A percentile compares a stretch with the other conserved stretches of the same genome.
phyloP scores from a whole-genome alignment of 495 filamentous ascomycete genomes.

The Penicillium atrosanguineum region DNA sequence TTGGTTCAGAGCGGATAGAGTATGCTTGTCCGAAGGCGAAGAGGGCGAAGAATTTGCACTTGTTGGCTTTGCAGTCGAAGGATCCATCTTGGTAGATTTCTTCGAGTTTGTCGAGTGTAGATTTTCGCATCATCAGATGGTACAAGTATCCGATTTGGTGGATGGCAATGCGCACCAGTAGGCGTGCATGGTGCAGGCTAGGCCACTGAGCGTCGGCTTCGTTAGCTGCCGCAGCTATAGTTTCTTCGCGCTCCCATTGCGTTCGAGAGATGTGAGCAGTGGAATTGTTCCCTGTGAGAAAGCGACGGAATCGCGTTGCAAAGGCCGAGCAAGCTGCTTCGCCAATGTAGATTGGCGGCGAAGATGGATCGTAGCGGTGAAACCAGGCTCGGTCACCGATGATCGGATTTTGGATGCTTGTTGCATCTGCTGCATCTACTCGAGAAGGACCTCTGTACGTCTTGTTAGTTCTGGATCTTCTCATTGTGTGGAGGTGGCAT shows the following conservation, averaged over 20 bases:
- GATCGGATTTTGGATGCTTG: slow-evolving; percentile 37
- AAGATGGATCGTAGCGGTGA: slow-evolving; percentile 40
- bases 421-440: slow-evolving; percentile 29
- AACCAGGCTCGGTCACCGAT: slow-evolving; percentile 47
- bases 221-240: slow-evolving; percentile 33
- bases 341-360: slow-evolving; percentile 45
- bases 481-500: background rate
- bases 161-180: slow-evolving; percentile 42
- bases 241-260: slow-evolving; percentile 40
- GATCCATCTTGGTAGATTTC: slow-evolving; percentile 39
- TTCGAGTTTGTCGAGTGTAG: slow-evolving; percentile 42
- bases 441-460: slow-evolving; percentile 17
- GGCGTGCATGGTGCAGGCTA: slow-evolving; percentile 38
- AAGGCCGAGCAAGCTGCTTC: slow-evolving; percentile 49
- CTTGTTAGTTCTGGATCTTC: background rate
- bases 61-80: slow-evolving; percentile 34
- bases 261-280: slow-evolving; percentile 41
- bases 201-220: slow-evolving; percentile 37
- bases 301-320: slow-evolving; percentile 45
- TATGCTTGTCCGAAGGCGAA: slow-evolving; percentile 47
- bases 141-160: slow-evolving; percentile 41
- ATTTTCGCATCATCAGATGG: slow-evolving; percentile 42
- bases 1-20: slow-evolving; percentile 36
- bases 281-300: slow-evolving; percentile 38
- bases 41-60: slow-evolving; percentile 45